Evolutionary conservation across 768 basidiomycete genomes (phyloP), one percentile per base, ranked within the genome.

Genomic region (Trametes cubensis): DNA sequence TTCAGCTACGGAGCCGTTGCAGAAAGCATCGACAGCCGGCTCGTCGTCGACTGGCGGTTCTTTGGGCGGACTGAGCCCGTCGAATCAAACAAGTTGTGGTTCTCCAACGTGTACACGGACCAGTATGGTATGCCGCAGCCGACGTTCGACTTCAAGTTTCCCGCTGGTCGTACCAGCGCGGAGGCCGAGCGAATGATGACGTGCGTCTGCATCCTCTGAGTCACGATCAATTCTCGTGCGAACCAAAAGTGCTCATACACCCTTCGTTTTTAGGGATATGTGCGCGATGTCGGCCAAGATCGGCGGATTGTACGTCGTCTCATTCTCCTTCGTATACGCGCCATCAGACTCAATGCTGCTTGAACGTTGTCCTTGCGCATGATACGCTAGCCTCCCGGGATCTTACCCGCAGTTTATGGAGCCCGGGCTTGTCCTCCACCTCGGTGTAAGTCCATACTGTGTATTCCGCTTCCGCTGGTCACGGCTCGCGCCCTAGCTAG

Each of bases 1-100:
- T 77, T 77, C 64, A 54, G 63, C 44, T 76, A 77, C 61, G 76
- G 76, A 49, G 75, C 69, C 5, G 67, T 70, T 25, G 75, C 71
- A 2, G 66, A 67, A 7, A 54, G 41, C 8, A 70, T 72, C 8
- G 75, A 77, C 54, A 53, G 70, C 4, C 71, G 76, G 4, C 54
- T 73, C n/a, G 70, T 75, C 46, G 75, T 76, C 42, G 76, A 75
- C 67, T 65, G 70, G 40, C 61, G 72, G 34, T 73, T 68, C 63
- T 73, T 74, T 46, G 71, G 71, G 10, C 66, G 53, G 30, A 55
- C 58, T 39, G 66, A 68, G 23, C 62, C 61, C 39, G 23, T 47
- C 34, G 55, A 63, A 48, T 23, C 48, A 26, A 70, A 71, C 56
- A 54, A 62, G 54, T 20, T 69, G 28, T 46, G 58, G 21, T 70